Evolutionary conservation across 352 stramenopile species (phyloP).

Genomic region (Pythium grandisporangium): DNA sequence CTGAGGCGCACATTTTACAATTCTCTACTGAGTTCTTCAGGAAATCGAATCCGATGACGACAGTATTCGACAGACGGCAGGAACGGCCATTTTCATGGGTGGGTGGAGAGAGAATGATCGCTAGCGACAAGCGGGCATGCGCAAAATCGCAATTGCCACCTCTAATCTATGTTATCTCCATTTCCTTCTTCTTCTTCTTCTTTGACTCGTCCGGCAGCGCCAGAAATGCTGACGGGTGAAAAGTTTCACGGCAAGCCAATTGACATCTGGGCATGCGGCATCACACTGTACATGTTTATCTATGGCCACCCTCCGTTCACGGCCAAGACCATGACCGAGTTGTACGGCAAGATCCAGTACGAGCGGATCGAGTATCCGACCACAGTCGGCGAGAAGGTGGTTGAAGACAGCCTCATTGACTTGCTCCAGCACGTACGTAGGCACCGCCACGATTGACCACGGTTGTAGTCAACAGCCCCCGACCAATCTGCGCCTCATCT

Average conservation of each 20-base stretch:
- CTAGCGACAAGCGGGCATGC: neutral
- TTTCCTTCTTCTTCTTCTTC: too few relatives aligned
- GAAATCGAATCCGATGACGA: conserved; percentile 75
- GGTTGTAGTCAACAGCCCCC: too few relatives aligned
- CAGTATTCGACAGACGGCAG: conserved; percentile 54
- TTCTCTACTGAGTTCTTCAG: conserved; percentile 4
- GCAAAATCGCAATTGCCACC: neutral
- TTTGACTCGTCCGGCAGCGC: too few relatives aligned
- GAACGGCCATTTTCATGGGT: conserved; percentile 75
- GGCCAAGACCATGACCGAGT: conserved; percentile 77
- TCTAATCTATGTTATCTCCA: too few relatives aligned
- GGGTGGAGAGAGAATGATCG: neutral
- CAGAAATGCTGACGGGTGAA: conserved; percentile 73
- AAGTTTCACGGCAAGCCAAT: conserved; percentile 69
- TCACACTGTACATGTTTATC: conserved; percentile 96
- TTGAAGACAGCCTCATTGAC: conserved; percentile 52
- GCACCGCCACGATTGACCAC: too few relatives aligned
- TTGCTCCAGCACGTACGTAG: conserved; percentile 46
- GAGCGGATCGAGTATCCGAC: conserved; percentile 48
- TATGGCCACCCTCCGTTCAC: conserved; percentile 92
- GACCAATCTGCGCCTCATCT: too few relatives aligned
- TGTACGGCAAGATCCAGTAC: conserved; percentile 90
- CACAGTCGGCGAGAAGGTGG: conserved; percentile 28
- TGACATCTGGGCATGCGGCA: conserved; percentile 94
- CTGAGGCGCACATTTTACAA: too few relatives aligned